A percentile compares a stretch with the other conserved stretches of the same genome.
These are phyloP conservation scores for Corrigiola litoralis DNA, from an alignment of 179 eudicot species.

Conservation along the genomic window DNA sequence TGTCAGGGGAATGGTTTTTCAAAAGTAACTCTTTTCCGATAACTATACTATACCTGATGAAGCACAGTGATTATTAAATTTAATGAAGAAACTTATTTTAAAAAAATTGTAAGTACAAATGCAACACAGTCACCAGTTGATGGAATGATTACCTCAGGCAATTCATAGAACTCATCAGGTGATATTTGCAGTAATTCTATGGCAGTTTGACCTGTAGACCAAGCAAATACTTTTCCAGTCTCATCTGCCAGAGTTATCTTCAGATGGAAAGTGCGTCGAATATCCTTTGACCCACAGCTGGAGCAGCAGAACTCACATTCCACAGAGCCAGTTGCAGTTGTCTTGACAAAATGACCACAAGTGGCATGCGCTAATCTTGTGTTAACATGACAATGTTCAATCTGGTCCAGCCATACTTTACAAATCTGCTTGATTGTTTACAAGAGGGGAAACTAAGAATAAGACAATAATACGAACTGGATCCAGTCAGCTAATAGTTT, in stretches of 20 bases:
- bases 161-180: slow-evolving; percentile 69
- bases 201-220: slow-evolving; percentile 92
- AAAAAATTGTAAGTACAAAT: too few relatives aligned
- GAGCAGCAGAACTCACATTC: slow-evolving; percentile 69
- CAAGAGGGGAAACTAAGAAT: not conserved
- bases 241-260: slow-evolving; percentile 74
- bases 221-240: slow-evolving; percentile 64
- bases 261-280: slow-evolving; percentile 58
- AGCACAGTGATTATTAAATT: not conserved
- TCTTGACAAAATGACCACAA: slow-evolving; percentile 70
- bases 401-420: slow-evolving; percentile 74
- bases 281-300: slow-evolving; percentile 43
- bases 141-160: slow-evolving; percentile 68
- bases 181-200: slow-evolving; percentile 85
- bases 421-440: slow-evolving; percentile 48
- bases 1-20: not conserved
- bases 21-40: not conserved
- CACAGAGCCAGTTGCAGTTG: slow-evolving; percentile 30
- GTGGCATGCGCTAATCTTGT: slow-evolving; percentile 58
- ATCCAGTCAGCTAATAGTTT: not conserved
- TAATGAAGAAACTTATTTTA: not conserved
- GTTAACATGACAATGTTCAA: slow-evolving; percentile 66
- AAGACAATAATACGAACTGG: not conserved
- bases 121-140: too few relatives aligned
- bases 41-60: too few relatives aligned